phyloP scores from a whole-genome alignment of 768 basidiomycete genomes.

The Xerocomus potaroensis region DNA sequence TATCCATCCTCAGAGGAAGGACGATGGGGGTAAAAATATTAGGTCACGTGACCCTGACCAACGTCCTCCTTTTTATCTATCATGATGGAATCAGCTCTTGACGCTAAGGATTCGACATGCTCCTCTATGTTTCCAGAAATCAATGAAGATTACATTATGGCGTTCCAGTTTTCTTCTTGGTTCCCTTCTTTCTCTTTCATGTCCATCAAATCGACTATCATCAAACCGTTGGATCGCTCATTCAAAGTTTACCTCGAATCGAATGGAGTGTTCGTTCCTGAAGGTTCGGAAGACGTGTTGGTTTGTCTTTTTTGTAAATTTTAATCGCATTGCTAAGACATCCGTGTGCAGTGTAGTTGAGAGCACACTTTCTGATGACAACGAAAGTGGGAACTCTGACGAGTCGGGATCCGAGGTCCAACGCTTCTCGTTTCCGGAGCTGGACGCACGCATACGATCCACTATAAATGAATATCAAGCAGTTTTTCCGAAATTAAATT shows the following conservation, averaged over 20 bases:
- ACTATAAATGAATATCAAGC: conserved; percentile 68
- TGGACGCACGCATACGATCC: conserved; percentile 69
- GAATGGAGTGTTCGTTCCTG: conserved; percentile 83
- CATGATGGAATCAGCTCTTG: neutral
- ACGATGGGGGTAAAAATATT: conserved; percentile 1
- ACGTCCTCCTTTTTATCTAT: no score
- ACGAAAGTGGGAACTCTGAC: conserved; percentile 35
- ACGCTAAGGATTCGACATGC: neutral
- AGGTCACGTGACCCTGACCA: conserved; percentile 8
- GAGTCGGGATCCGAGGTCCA: conserved; percentile 33
- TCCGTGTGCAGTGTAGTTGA: conserved; percentile 40
- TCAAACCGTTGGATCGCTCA: conserved; percentile 58
- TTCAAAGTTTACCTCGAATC: conserved; percentile 73
- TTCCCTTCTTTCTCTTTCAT: conserved; percentile 62
- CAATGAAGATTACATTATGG: conserved; percentile 50
- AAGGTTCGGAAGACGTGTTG: conserved; percentile 75
- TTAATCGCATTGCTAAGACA: neutral
- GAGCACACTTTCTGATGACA: conserved; percentile 59
- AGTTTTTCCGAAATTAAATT: conserved; percentile 95
- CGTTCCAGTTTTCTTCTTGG: conserved; percentile 86
- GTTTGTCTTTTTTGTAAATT: conserved; percentile 26
- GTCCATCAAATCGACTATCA: conserved; percentile 69
- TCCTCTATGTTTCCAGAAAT: conserved; percentile 45
- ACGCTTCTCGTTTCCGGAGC: conserved; percentile 70
- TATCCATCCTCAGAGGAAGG: no score